Evolutionary conservation across 495 filamentous ascomycete species (phyloP).

Genomic region (Podospora pseudoanserina): DNA sequence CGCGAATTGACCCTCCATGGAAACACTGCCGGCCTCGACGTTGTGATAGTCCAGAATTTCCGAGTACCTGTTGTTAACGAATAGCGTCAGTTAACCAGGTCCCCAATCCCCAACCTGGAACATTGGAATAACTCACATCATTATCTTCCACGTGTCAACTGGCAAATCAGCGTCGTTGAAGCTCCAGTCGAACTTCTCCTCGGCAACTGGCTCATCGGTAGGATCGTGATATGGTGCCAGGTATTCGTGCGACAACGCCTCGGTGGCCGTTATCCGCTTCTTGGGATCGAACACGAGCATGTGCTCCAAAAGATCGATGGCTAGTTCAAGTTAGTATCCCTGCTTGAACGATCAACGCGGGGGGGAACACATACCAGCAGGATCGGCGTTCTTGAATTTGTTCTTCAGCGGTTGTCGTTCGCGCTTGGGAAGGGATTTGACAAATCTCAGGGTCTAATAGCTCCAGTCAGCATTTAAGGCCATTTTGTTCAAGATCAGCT

Average conservation of each 20-base stretch:
- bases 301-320: slow-evolving; percentile 86
- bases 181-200: slow-evolving; percentile 99
- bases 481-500: slow-evolving; percentile 4
- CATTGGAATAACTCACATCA: slow-evolving; percentile 69
- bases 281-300: slow-evolving; percentile 98
- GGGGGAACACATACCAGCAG: slow-evolving; percentile 58
- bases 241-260: slow-evolving; percentile 87
- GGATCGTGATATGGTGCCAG: slow-evolving; percentile 96
- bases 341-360: neutral
- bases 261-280: slow-evolving; percentile 79
- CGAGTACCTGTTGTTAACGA: slow-evolving; percentile 69
- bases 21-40: slow-evolving; percentile 57
- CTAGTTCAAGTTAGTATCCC: slow-evolving; percentile 42
- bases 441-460: slow-evolving; percentile 86
- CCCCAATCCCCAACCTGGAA: neutral
- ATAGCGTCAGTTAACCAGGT: neutral
- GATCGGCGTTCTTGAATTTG: slow-evolving; percentile 95
- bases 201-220: slow-evolving; percentile 88
- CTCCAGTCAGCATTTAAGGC: neutral
- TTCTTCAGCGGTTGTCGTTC: slow-evolving; percentile 84
- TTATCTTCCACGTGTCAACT: slow-evolving; percentile 99
- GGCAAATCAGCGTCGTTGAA: slow-evolving; percentile 98
- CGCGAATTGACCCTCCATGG: slow-evolving; percentile 35
- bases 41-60: slow-evolving; percentile 99
- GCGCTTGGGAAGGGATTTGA: slow-evolving; percentile 94